Evolutionary conservation across 2,329 filamentous ascomycete species (phyloP).

Genomic region (Metarhizium guizhouense): DNA sequence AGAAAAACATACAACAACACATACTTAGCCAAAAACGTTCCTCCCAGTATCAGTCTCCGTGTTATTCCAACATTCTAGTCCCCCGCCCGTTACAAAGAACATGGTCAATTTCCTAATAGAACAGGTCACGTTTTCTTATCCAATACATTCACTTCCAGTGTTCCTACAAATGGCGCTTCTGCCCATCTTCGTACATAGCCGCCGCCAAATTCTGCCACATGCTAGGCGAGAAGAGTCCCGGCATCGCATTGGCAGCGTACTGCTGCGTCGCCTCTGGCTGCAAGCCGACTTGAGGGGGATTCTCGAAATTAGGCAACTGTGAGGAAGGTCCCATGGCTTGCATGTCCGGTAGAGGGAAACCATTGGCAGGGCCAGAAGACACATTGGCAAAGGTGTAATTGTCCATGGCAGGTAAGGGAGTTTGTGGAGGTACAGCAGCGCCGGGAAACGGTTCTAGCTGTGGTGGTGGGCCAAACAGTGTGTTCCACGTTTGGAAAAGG

Average conservation of each 20-base stretch:
- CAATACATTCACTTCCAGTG: no score
- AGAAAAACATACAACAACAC: no score
- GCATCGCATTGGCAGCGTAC: constrained; percentile 41
- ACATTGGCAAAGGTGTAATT: neutral
- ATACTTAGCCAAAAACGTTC: no score
- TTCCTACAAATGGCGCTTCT: neutral
- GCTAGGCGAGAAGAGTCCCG: constrained; percentile 55
- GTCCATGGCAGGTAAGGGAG: neutral
- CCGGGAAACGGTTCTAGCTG: constrained; percentile 43
- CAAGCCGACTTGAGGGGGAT: neutral
- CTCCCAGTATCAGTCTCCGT: no score
- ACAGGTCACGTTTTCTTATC: no score
- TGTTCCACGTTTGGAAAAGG: constrained; percentile 67
- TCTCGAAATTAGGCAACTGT: constrained; percentile 11
- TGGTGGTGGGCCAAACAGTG: constrained; percentile 60
- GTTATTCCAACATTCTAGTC: no score
- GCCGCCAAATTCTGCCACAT: constrained; percentile 69
- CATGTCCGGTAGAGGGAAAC: constrained; percentile 40
- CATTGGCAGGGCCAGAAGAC: constrained; percentile 22
- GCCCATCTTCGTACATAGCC: constrained; percentile 55
- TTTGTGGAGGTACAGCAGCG: neutral
- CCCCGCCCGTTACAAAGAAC: no score
- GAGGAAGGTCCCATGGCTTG: constrained; percentile 36
- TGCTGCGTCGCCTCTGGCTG: constrained; percentile 40
- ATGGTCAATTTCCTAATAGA: no score